Evolutionary conservation across 2,329 filamentous ascomycete genomes (phyloP).

Genomic region (Ambrosiella cleistominuta): DNA sequence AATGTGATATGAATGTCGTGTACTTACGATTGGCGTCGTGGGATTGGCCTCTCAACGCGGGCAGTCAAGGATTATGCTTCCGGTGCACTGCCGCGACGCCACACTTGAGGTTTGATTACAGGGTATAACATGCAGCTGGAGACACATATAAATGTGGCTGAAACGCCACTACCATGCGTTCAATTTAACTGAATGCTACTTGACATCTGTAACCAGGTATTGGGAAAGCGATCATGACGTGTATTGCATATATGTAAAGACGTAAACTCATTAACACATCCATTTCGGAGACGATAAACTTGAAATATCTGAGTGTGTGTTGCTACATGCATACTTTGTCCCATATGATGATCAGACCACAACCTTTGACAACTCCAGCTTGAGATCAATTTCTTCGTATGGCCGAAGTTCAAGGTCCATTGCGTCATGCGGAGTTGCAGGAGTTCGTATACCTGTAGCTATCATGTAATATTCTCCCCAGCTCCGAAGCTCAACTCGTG

Average conservation of each 20-base stretch:
- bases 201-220: neutral
- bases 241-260: too few relatives aligned
- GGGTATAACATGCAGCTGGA: neutral
- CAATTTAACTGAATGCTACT: slow-evolving; percentile 2
- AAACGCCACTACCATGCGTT: slow-evolving; percentile 2
- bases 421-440: neutral
- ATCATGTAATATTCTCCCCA: slow-evolving; percentile 9
- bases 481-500: slow-evolving; percentile 10
- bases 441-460: slow-evolving; percentile 10
- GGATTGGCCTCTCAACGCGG: slow-evolving; percentile 4
- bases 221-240: too few relatives aligned
- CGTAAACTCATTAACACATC: neutral
- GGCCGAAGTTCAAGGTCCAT: slow-evolving; percentile 1
- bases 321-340: neutral
- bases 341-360: neutral
- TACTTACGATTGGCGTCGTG: slow-evolving; percentile 3
- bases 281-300: neutral
- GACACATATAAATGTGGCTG: neutral
- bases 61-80: neutral
- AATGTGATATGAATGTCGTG: slow-evolving; percentile 8
- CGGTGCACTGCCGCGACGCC: slow-evolving; percentile 4
- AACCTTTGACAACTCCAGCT: neutral
- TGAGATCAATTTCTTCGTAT: slow-evolving; percentile 5
- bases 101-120: neutral
- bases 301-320: neutral